Evolutionary conservation across 1,284 basidiomycete genomes (phyloP), one percentile per base, ranked within the genome.

Genomic region (Coriolopsis trogii): DNA sequence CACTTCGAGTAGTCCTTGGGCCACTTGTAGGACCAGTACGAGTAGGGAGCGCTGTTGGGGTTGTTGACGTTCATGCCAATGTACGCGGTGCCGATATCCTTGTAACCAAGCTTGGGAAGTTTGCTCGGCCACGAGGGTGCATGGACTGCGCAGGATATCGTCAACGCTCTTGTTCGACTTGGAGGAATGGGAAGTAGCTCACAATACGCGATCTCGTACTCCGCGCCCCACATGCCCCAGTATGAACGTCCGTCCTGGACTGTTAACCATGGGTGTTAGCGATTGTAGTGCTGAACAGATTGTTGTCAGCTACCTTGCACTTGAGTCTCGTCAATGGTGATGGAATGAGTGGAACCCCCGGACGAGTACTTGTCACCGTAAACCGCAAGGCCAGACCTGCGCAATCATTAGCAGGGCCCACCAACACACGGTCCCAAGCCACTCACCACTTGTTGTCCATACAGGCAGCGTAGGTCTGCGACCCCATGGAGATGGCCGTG

Each of bases 401-500:
- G 13, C 6, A 7, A 12, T 16, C 9, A 18, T 36, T 33, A 28
- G 46, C 41, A 21, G 45, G 39, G 16, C 33, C 37, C 18, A 20
- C n/a, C 7, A 8, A 24, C 6, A 4, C 23, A 26, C 20, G 25
- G 16, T 12, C 3, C 31, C 4, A 23, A 10, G 21, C 5, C 12
- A 51, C 57, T 40, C 13, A 59, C 57, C 57, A 59, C 31, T 53
- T 29, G 42, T 52, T 51, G 48, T 59, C 53, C 34, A 59, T 41
- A 31, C 31, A 39, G 9, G 48, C 57, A 13, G 48, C 53, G 43
- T 55, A 59, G 3, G 57, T 53, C 39, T 55, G 29, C n/a, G 33
- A 16, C 7, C 42, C 41, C n/a, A 48, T 21, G 12, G 49, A 51
- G 18, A 59, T 31, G 13, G 57, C 53, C 26, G 47, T 24, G 42